Percentiles rank a stretch among this genome's conserved stretches.
Conservation (phyloP, 2,329 filamentous ascomycete genomes). For the Curvularia lunata region DNA sequence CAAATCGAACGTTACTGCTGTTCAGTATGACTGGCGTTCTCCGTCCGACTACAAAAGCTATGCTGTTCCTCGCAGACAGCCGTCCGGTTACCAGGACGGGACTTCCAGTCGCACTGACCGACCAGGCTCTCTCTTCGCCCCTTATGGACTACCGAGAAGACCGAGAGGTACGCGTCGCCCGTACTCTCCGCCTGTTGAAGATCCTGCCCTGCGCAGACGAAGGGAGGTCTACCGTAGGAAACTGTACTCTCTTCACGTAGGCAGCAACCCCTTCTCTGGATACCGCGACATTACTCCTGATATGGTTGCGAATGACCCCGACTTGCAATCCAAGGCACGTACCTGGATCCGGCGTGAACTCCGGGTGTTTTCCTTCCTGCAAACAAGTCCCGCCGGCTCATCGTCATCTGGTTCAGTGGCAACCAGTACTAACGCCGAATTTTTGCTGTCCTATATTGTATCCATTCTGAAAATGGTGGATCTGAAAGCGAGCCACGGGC, state of each 20-base stretch:
- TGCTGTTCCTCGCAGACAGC: conserved; percentile 52
- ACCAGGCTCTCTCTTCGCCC: conserved; percentile 20
- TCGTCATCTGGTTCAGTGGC: conserved; percentile 24
- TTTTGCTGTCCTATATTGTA: conserved; percentile 83
- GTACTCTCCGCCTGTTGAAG: conserved; percentile 36
- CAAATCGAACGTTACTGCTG: conserved; percentile 60
- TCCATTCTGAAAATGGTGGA: conserved; percentile 84
- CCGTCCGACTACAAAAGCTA: conserved; percentile 65
- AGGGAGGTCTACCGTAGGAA: conserved; percentile 74
- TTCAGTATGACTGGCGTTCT: conserved; percentile 69
- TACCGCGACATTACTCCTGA: conserved; percentile 76
- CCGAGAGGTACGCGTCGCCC: conserved; percentile 25
- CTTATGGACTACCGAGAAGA: conserved; percentile 27
- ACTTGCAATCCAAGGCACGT: conserved; percentile 76
- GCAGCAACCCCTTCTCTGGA: conserved; percentile 76
- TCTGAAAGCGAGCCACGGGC: conserved; percentile 76
- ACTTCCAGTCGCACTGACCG: neutral
- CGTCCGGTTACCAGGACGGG: conserved; percentile 11
- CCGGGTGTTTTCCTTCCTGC: conserved; percentile 78
- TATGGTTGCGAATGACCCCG: conserved; percentile 67
- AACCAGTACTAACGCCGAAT: conserved; percentile 74
- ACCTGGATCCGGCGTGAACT: conserved; percentile 85
- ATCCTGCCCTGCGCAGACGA: conserved; percentile 64
- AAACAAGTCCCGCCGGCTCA: conserved; percentile 44
- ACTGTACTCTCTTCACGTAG: conserved; percentile 81